Evolutionary conservation across 2,329 filamentous ascomycete species (phyloP).

Genomic region (Pyrenophora seminiperda): DNA sequence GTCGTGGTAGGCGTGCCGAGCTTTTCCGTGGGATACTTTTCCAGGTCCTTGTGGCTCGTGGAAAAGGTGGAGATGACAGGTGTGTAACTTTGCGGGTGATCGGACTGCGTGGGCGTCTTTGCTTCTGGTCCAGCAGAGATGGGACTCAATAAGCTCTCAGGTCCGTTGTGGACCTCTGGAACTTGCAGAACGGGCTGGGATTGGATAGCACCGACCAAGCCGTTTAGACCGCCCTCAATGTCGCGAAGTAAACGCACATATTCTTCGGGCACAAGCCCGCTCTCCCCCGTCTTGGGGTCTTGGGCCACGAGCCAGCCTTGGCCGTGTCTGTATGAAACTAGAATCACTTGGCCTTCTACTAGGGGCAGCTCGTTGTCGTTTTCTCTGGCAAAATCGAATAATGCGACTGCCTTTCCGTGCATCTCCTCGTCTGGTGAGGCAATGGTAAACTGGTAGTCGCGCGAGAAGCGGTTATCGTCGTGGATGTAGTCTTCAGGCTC

Average conservation of each 20-base stretch:
- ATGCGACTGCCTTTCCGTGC: constrained; percentile 91
- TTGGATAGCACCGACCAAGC: constrained; percentile 41
- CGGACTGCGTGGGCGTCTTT: constrained; percentile 49
- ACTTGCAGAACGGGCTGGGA: constrained; percentile 14
- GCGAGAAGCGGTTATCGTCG: constrained; percentile 80
- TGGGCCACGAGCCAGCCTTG: constrained; percentile 98
- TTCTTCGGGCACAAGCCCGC: constrained; percentile 92
- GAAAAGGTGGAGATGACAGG: constrained; percentile 59
- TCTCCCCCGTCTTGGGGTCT: constrained; percentile 91
- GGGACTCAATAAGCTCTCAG: constrained; percentile 41
- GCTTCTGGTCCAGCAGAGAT: constrained; percentile 45
- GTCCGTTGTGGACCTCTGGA: constrained; percentile 28
- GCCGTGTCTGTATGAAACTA: constrained; percentile 93
- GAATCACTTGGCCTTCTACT: constrained; percentile 92
- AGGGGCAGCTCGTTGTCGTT: constrained; percentile 96
- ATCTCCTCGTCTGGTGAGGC: constrained; percentile 96
- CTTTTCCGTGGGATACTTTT: constrained; percentile 52
- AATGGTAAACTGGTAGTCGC: constrained; percentile 93
- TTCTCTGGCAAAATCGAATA: constrained; percentile 93
- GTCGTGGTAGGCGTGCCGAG: constrained; percentile 45
- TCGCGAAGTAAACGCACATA: constrained; percentile 92
- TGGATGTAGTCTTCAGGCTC: constrained; percentile 54
- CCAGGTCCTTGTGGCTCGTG: constrained; percentile 57
- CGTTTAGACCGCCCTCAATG: constrained; percentile 81
- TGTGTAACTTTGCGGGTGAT: constrained; percentile 45